phyloP scores from a whole-genome alignment of 1,284 basidiomycete species.

The Tilletia caries region DNA sequence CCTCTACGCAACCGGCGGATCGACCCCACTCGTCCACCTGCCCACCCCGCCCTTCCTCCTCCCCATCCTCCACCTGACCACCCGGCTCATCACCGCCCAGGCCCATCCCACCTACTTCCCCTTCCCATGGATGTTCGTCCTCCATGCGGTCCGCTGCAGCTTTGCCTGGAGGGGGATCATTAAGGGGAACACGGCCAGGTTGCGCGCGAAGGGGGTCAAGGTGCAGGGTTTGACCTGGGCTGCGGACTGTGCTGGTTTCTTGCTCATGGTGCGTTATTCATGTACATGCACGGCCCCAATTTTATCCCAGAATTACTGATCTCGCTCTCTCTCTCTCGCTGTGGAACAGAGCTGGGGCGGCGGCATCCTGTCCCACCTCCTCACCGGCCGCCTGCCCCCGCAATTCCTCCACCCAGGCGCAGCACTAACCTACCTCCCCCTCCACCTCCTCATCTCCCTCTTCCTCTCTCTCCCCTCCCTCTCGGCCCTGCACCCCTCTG shows the following conservation, averaged over 20 bases:
- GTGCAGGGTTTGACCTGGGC: conserved; percentile 26
- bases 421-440: conserved; percentile 37
- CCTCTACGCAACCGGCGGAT: neutral
- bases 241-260: conserved; percentile 26
- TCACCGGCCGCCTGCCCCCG: conserved; percentile 32
- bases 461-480: conserved; percentile 15
- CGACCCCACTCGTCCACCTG: neutral
- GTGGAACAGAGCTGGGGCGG: conserved; percentile 36
- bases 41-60: conserved; percentile 1
- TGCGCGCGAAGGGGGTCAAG: neutral
- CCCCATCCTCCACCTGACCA: conserved; percentile 7
- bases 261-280: conserved; percentile 32
- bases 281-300: neutral
- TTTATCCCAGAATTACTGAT: too few species aligned
- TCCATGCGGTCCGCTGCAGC: conserved; percentile 4
- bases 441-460: conserved; percentile 26
- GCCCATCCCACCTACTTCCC: neutral
- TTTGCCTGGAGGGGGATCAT: conserved; percentile 7
- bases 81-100: neutral
- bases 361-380: conserved; percentile 33
- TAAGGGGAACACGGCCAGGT: neutral
- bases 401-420: conserved; percentile 35
- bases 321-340: neutral
- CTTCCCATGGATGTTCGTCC: conserved; percentile 6
- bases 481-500: conserved; percentile 18